Conservation (phyloP, 2,329 filamentous ascomycete species). For the Diplodia seriata region DNA sequence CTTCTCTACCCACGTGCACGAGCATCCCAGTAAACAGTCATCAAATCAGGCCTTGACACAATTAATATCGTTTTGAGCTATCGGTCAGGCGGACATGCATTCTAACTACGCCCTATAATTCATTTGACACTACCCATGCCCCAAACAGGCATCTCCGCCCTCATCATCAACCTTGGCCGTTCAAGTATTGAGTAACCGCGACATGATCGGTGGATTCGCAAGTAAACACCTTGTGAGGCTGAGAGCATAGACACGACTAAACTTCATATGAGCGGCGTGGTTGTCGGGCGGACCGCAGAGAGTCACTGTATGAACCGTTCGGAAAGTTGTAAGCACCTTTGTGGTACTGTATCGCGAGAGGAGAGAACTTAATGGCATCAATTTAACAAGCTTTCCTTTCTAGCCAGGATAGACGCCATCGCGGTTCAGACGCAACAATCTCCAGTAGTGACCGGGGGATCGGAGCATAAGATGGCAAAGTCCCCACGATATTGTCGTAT, state of each 20-base stretch:
- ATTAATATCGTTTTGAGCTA: background rate
- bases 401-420: background rate
- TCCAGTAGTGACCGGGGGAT: too few relatives aligned
- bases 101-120: background rate
- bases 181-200: background rate
- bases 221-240: background rate
- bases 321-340: background rate
- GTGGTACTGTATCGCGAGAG: background rate
- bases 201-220: background rate
- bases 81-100: background rate
- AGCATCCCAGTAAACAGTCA: background rate
- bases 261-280: background rate
- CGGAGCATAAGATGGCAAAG: background rate
- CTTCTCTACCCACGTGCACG: background rate
- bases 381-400: background rate
- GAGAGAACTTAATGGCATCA: too few relatives aligned
- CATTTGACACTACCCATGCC: background rate
- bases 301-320: background rate
- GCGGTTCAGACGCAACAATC: background rate
- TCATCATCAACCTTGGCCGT: background rate
- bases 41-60: background rate
- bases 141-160: constrained; percentile 9
- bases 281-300: background rate
- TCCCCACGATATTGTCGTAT: background rate
- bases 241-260: background rate